These are phyloP conservation scores for Geotrichum fermentans DNA, from an alignment of 1,139 yeast species.

Conservation along the genomic window DNA sequence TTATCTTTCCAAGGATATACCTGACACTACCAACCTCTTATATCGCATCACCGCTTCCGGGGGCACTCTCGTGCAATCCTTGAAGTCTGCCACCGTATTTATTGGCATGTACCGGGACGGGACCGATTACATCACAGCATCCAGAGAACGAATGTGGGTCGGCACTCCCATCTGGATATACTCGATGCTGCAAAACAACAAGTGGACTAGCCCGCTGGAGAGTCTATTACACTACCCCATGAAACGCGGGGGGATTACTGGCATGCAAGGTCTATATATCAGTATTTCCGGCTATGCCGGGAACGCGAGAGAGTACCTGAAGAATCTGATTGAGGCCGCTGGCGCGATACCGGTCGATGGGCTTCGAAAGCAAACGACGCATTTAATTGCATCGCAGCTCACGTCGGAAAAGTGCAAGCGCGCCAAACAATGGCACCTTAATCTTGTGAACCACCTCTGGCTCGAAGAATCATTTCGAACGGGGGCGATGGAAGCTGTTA, in stretches of 20 bases:
- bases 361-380: constrained; percentile 40
- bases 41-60: constrained; percentile 28
- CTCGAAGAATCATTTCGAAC: constrained; percentile 67
- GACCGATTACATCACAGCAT: constrained; percentile 42
- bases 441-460: constrained; percentile 79
- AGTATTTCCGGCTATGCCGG: constrained; percentile 81
- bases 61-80: constrained; percentile 36
- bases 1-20: constrained; percentile 35
- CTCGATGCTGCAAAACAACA: constrained; percentile 50
- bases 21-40: constrained; percentile 10
- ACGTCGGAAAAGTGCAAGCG: constrained; percentile 71
- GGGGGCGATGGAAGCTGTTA: constrained; percentile 51
- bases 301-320: constrained; percentile 69
- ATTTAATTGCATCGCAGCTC: constrained; percentile 59
- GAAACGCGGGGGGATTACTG: constrained; percentile 49
- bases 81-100: constrained; percentile 45
- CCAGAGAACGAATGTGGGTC: constrained; percentile 10
- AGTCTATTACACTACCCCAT: constrained; percentile 68
- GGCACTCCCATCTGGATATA: constrained; percentile 16
- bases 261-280: constrained; percentile 50
- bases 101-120: constrained; percentile 65
- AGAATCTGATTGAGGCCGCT: constrained; percentile 54
- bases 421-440: constrained; percentile 58
- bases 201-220: constrained; percentile 54
- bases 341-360: constrained; percentile 58